A percentile compares a stretch with the other conserved stretches of the same genome.
Conservation (phyloP, 2,329 filamentous ascomycete genomes). For the Amauroascus verrucosus region DNA sequence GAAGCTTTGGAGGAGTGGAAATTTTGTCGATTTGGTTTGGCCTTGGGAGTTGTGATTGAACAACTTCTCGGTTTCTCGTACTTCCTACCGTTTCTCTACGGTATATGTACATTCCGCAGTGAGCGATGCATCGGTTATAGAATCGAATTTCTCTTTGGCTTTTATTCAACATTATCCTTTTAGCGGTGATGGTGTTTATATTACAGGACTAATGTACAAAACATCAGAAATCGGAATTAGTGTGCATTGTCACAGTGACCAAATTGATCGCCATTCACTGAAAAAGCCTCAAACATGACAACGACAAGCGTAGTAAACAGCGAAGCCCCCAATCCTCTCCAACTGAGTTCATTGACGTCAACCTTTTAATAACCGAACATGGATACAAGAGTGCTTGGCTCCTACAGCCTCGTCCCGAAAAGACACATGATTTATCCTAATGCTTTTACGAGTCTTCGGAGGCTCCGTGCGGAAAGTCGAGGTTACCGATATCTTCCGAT, state of each 20-base stretch:
- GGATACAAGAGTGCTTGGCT: too few species aligned
- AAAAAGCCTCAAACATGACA: too few species aligned
- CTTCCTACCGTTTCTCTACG: not conserved
- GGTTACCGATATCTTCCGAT: not conserved
- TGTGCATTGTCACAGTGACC: not conserved
- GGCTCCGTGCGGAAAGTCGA: not conserved
- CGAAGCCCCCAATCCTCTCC: too few species aligned
- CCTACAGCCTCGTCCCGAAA: too few species aligned
- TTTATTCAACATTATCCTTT: not conserved
- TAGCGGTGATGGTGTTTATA: conserved; percentile 5
- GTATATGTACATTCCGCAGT: not conserved
- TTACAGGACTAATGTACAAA: not conserved
- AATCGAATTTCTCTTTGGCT: not conserved
- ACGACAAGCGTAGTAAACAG: too few species aligned
- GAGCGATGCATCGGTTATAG: not conserved
- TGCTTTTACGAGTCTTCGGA: too few species aligned
- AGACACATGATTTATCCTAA: too few species aligned
- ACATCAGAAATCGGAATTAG: not conserved
- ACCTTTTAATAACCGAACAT: too few species aligned
- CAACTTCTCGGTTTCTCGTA: not conserved
- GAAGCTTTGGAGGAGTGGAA: not conserved
- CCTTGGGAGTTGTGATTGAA: not conserved
- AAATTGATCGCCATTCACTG: too few species aligned
- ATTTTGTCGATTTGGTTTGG: not conserved
- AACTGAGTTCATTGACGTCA: too few species aligned